These are phyloP conservation scores for Aspergillus nidulans DNA, from an alignment of 495 filamentous ascomycete species.

Conservation along the genomic window DNA sequence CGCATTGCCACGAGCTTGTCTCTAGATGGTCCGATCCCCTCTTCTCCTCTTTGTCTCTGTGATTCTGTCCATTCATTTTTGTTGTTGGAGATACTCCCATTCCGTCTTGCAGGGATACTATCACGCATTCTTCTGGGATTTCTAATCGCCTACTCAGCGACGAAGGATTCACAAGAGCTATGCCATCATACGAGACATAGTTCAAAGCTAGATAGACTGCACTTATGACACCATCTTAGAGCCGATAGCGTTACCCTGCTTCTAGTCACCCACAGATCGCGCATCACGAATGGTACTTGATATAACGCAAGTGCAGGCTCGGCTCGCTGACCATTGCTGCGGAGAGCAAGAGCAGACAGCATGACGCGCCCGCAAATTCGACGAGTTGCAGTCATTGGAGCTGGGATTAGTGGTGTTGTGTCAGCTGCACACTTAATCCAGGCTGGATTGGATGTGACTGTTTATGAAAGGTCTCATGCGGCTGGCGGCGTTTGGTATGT, in stretches of 20 bases:
- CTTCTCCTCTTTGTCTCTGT: neutral
- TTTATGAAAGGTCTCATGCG: conserved; percentile 58
- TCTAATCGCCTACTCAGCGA: conserved; percentile 5
- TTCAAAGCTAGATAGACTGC: neutral
- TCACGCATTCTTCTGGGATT: conserved; percentile 11
- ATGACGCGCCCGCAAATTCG: conserved; percentile 27
- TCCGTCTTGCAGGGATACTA: conserved; percentile 21
- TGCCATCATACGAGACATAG: neutral
- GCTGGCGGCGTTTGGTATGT: conserved; percentile 60
- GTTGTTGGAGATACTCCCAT: neutral
- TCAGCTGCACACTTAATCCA: conserved; percentile 58
- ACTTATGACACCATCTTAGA: conserved; percentile 1
- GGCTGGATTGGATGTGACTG: conserved; percentile 54
- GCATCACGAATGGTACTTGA: neutral
- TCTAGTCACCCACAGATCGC: neutral
- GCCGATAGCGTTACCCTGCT: conserved; percentile 3
- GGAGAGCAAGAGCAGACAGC: neutral
- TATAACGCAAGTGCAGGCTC: neutral
- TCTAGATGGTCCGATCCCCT: neutral
- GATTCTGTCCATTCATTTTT: neutral
- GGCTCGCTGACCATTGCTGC: neutral
- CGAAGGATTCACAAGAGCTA: neutral
- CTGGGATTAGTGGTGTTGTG: conserved; percentile 64
- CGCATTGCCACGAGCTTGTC: conserved; percentile 10
- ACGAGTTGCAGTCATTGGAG: conserved; percentile 63